Conservation (phyloP, 2,329 filamentous ascomycete genomes). For the Cucurbitaria berberidis region DNA sequence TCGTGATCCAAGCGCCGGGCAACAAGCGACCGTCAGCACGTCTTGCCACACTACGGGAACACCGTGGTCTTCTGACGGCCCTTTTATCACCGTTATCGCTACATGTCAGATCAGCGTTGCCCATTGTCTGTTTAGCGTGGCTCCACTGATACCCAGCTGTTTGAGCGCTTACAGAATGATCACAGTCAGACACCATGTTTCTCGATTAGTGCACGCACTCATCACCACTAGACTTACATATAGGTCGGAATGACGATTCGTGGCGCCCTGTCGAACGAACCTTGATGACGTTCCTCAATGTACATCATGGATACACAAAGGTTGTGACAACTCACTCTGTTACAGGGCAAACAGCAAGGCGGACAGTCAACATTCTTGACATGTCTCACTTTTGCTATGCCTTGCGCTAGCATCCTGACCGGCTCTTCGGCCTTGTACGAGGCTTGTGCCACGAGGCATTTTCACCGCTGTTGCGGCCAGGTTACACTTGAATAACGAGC, state of each 20-base stretch:
- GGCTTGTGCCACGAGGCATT: background rate
- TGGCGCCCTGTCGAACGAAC: background rate
- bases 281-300: background rate
- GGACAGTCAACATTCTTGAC: background rate
- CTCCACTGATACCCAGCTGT: slow-evolving; percentile 25
- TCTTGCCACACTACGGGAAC: background rate
- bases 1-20: background rate
- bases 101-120: slow-evolving; percentile 12
- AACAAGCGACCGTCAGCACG: background rate
- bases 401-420: slow-evolving; percentile 9
- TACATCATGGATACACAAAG: background rate
- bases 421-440: background rate
- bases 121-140: slow-evolving; percentile 9
- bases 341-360: background rate
- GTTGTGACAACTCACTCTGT: background rate
- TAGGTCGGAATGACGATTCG: background rate
- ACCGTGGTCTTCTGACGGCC: background rate
- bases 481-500: background rate
- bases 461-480: background rate
- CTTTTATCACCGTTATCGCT: slow-evolving; percentile 12
- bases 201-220: no score
- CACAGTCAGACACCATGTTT: background rate
- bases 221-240: no score
- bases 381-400: slow-evolving; percentile 1
- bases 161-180: no score